Conservation (phyloP, 1,139 yeast genomes). For the Saccharomyces hybrid region DNA sequence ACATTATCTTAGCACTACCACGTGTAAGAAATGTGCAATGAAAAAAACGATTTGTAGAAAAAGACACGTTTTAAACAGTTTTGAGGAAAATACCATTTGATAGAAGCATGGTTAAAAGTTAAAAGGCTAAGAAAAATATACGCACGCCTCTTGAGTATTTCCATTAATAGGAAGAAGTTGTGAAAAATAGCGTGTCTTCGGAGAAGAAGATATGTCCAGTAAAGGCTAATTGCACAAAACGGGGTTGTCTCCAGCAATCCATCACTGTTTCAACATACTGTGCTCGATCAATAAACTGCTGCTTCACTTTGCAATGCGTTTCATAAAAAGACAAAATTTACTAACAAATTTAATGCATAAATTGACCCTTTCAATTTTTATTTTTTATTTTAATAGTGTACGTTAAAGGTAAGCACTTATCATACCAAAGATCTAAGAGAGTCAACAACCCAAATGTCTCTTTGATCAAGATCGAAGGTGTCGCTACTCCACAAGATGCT, state of each 20-base stretch:
- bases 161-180: too few species aligned
- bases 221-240: not conserved
- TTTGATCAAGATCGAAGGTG: constrained; percentile 94
- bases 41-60: not conserved
- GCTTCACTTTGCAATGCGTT: not conserved
- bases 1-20: not conserved
- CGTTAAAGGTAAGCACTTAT: constrained; percentile 99
- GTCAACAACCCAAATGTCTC: constrained; percentile 97
- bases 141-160: too few species aligned
- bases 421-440: constrained; percentile 99
- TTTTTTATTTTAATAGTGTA: constrained; percentile 52
- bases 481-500: constrained; percentile 82
- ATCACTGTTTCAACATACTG: not conserved
- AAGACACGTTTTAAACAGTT: too few species aligned
- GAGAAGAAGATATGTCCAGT: too few species aligned
- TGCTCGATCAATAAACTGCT: not conserved
- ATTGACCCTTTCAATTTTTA: not conserved
- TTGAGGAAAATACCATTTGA: too few species aligned
- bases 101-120: too few species aligned
- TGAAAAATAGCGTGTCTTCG: too few species aligned
- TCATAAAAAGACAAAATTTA: constrained; percentile 8
- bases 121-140: too few species aligned
- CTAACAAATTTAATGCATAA: not conserved
- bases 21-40: not conserved
- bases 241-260: not conserved